These are phyloP conservation scores for Falciphora oryzae DNA, from an alignment of 2,329 filamentous ascomycete species.

Conservation along the genomic window DNA sequence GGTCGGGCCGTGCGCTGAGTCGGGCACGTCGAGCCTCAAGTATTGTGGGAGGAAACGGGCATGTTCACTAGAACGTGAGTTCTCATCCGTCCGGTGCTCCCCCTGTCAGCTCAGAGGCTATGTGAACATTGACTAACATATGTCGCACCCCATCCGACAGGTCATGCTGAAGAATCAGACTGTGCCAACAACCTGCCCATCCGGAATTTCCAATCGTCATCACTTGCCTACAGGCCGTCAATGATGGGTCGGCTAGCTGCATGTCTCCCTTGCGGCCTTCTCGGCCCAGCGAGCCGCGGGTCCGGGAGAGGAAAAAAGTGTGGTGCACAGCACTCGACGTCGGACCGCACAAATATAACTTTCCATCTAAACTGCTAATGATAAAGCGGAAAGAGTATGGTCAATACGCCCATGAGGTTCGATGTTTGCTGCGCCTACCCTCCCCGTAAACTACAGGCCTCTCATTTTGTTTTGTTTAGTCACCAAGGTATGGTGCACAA, in stretches of 20 bases:
- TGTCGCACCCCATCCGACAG: background rate
- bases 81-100: background rate
- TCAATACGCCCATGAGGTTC: background rate
- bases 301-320: background rate
- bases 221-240: too few species aligned
- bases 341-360: background rate
- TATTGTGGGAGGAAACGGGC: slow-evolving; percentile 16
- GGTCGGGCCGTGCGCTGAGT: background rate
- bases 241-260: background rate
- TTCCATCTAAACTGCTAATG: background rate
- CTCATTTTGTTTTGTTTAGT: too few species aligned
- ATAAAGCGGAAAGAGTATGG: background rate
- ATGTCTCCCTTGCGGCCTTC: too few species aligned
- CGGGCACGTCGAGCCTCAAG: background rate
- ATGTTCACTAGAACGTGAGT: slow-evolving; percentile 12
- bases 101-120: background rate
- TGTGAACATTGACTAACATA: background rate
- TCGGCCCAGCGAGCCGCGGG: background rate
- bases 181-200: background rate
- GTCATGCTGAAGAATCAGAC: background rate
- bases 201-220: background rate
- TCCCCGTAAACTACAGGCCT: background rate
- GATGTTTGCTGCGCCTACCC: background rate
- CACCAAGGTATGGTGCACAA: too few species aligned
- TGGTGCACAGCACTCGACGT: background rate